phyloP scores from a whole-genome alignment of 345 rosid genomes.

The Aquilaria malaccensis region DNA sequence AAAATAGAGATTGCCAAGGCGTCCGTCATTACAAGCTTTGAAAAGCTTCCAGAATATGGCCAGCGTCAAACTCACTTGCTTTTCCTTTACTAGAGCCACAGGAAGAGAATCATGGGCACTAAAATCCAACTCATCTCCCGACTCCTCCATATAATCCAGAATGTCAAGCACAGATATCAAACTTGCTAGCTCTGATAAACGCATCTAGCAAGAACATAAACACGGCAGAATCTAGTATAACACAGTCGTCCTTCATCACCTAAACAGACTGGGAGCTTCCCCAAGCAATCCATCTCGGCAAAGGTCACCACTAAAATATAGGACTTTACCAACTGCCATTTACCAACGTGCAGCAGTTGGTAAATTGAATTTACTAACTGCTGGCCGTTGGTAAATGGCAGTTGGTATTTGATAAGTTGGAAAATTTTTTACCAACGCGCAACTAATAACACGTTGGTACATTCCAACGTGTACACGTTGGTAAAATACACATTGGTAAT shows the following conservation, averaged over 20 bases:
- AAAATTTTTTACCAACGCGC: no score
- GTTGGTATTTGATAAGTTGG: no score
- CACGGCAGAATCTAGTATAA: slow-evolving; percentile 42
- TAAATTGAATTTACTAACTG: no score
- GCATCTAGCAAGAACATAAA: slow-evolving; percentile 55
- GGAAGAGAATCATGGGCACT: slow-evolving; percentile 55
- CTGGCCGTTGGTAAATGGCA: no score
- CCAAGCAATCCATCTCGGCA: slow-evolving; percentile 53
- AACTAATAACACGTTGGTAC: no score
- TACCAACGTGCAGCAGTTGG: no score
- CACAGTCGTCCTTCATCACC: slow-evolving; percentile 57
- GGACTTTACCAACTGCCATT: no score
- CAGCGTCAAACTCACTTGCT: slow-evolving; percentile 46
- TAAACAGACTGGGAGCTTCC: slow-evolving; percentile 49
- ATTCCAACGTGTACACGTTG: no score
- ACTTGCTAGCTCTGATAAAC: slow-evolving; percentile 46
- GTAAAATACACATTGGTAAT: no score
- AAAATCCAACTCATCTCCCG: slow-evolving; percentile 35
- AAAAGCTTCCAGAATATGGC: slow-evolving; percentile 67
- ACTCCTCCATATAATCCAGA: slow-evolving; percentile 72
- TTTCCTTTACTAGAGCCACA: slow-evolving; percentile 56
- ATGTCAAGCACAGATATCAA: slow-evolving; percentile 53
- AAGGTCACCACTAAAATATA: no score
- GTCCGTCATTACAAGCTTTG: slow-evolving; percentile 22
- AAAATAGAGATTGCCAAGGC: slow-evolving; percentile 13